Conservation (phyloP, 495 filamentous ascomycete genomes). For the Pyrenula aspistea region DNA sequence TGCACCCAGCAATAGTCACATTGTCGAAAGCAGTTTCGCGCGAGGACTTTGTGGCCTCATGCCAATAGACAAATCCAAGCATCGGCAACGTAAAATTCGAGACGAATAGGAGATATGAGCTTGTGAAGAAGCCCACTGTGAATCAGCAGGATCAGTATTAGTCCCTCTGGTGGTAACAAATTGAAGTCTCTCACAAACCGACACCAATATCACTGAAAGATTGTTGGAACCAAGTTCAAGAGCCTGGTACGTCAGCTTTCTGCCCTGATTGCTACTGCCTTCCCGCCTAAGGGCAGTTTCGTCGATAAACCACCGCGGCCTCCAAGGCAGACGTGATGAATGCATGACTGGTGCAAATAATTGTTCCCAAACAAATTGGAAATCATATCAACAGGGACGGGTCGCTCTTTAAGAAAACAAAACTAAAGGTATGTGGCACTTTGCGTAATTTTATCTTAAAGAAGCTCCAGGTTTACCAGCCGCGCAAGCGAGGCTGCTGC, state of each 20-base stretch:
- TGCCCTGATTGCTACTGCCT: background rate
- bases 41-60: slow-evolving; percentile 10
- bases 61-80: slow-evolving; percentile 42
- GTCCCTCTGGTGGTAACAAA: background rate
- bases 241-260: background rate
- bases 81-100: slow-evolving; percentile 42
- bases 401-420: too few relatives aligned
- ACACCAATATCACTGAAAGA: background rate
- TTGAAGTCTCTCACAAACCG: background rate
- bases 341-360: too few relatives aligned
- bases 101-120: slow-evolving; percentile 47
- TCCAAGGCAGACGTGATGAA: background rate
- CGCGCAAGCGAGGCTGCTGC: too few relatives aligned
- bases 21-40: slow-evolving; percentile 29
- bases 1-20: slow-evolving; percentile 33
- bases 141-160: background rate
- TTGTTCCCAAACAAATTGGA: too few relatives aligned
- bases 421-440: too few relatives aligned
- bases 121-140: slow-evolving; percentile 43
- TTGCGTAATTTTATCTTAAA: too few relatives aligned
- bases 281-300: background rate
- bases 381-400: too few relatives aligned
- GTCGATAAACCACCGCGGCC: background rate
- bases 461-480: too few relatives aligned
- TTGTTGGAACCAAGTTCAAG: background rate